Base-by-base conservation (phyloP, 1,284 basidiomycete species). In the Ustilago bromivora region DNA sequence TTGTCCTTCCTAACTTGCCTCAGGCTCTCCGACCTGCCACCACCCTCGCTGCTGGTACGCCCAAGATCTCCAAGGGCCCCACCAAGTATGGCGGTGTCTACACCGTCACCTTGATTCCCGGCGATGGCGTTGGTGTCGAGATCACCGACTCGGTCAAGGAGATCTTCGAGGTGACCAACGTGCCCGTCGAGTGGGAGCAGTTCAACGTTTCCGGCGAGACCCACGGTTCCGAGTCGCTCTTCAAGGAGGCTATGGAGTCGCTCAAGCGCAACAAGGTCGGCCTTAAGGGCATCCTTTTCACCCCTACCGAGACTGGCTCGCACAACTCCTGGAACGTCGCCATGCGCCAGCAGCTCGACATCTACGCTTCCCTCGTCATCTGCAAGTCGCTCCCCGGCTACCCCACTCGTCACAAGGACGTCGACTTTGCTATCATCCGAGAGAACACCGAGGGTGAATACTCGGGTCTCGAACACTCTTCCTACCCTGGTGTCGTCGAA, bases 371-470 rank as follows among this genome's bases (percentile, higher is more conserved):
- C 31, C 93, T 99, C 82, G 95, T 97, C 66, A 91, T 98, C 67
- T 99, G 97, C 92, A 98, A 98, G 88, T 95, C 96, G 60, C 91
- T 99, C 63, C 93, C 95, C n/a, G 97, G 97, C 61, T 92, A 96
- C 89, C 93, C 95, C 49, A 98, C 97, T 52, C 93, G 96, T 82
- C 96, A 99, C 89, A 90, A 92, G 76, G 92, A 97, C 86, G 97
- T 99, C 86, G 96, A 99, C 89, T 97, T 98, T 88, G 95, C 94
- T 83, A 96, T 99, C 88, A 98, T 99, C 87, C 95, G 97, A 88
- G 97, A 99, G 88, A 99, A 99, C 89, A 99, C 97, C 28, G 97
- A 99, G 90, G 97, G 97, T 82, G 97, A 99, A 89, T 99, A 99
- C 89, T 96, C 95, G 81, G 97, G 97, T 67, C 89, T 99, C 78